A percentile compares a stretch with the other conserved stretches of the same genome.
Evolutionary conservation across 2,329 filamentous ascomycete species (phyloP).

Genomic region (Clonostachys rosea): DNA sequence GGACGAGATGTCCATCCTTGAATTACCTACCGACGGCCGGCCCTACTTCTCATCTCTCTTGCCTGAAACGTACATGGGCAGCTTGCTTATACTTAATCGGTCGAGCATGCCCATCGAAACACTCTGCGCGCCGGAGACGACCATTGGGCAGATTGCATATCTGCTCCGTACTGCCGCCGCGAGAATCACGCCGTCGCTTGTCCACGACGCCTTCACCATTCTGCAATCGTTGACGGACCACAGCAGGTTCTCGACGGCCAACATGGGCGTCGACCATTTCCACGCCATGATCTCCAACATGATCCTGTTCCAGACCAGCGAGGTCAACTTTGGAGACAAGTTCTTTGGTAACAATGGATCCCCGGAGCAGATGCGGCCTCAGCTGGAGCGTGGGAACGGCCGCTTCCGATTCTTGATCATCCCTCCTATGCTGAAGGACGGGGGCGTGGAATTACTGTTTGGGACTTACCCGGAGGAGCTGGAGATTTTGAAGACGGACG

Average conservation of each 20-base stretch:
- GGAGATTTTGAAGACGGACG: constrained; percentile 14
- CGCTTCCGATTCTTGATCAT: constrained; percentile 17
- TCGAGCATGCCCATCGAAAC: constrained; percentile 12
- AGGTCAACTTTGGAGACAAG: constrained; percentile 16
- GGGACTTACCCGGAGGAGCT: constrained; percentile 19
- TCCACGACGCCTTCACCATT: constrained; percentile 19
- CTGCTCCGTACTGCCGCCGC: constrained; percentile 14
- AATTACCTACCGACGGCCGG: constrained; percentile 22
- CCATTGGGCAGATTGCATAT: constrained; percentile 13
- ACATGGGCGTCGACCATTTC: constrained; percentile 17
- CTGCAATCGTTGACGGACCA: constrained; percentile 16
- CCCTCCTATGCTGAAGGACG: constrained; percentile 16
- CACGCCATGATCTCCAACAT: constrained; percentile 20
- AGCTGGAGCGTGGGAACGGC: constrained; percentile 15
- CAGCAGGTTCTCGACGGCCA: constrained; percentile 12
- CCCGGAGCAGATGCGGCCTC: constrained; percentile 18
- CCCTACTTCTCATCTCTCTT: constrained; percentile 19
- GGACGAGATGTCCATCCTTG: constrained; percentile 21
- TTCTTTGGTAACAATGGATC: constrained; percentile 15
- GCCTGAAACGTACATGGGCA: constrained; percentile 19
- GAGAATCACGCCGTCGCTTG: constrained; percentile 13
- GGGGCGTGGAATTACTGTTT: constrained; percentile 17
- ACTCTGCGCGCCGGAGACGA: constrained; percentile 17
- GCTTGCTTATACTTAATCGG: constrained; percentile 16
- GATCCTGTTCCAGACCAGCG: constrained; percentile 16